Base-by-base conservation (phyloP, 495 filamentous ascomycete genomes). In the Lichenothelia convexa region DNA sequence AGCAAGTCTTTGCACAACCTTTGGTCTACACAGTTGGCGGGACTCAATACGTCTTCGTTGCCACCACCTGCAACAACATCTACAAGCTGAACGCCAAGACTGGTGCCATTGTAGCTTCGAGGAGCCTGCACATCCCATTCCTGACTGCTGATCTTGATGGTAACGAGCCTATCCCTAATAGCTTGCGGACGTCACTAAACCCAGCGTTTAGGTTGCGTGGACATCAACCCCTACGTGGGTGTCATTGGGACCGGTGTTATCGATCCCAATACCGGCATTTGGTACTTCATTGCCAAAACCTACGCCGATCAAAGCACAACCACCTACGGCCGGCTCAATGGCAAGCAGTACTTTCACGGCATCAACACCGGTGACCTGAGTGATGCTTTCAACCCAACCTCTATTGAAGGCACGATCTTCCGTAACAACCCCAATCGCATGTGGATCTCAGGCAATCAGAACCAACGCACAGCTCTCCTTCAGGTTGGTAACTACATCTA, bases 231-330 rank as follows among this genome's bases (percentile, higher is more conserved):
- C 55, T 39, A n/a, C n/a, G n/a, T n/a, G n/a, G 56, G 56, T 9
- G 47, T 60, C 18, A 54, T 45, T 17, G 55, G 56, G 22, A 59
- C 58, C 3, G 53, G 51, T 5, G 44, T 47, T 18, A 59, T 62
- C 24, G 52, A 60, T 39, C 50, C 54, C 1, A 43, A 32, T 12
- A 56, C 54, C 5, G 46, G 61, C 32, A 60, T 53, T 16, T 51
- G 49, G 13, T 60, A 60, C 38, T 56, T 64, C 34, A 56, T 55
- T 37, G 51, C 55, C 7, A 63, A 63, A 39, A 48, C 49, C 4
- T 62, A 62, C 35, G 32, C 38, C 17, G n/a, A n/a, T n/a, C n/a
- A n/a, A n/a, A n/a, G n/a, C n/a, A n/a, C n/a, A n/a, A n/a, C n/a
- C n/a, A n/a, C n/a, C n/a, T n/a, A n/a, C n/a, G n/a, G n/a, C n/a